phyloP scores from a whole-genome alignment of 1,284 basidiomycete species.

The Sporisorium graminicola region DNA sequence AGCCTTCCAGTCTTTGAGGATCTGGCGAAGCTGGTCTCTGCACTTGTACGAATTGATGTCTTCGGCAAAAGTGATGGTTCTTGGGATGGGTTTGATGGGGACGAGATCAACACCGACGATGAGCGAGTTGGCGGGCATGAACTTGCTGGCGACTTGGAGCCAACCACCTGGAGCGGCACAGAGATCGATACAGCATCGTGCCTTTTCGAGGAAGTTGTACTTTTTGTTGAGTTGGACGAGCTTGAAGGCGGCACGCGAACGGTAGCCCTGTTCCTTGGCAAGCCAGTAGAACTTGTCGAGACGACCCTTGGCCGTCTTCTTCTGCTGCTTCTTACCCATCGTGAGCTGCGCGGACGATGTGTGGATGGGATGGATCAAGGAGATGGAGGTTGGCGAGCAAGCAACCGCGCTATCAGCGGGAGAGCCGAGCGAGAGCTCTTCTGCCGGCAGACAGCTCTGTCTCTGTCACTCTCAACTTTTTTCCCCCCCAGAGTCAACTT shows the following conservation, averaged over 20 bases:
- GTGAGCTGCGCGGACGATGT: not conserved
- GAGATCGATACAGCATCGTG: constrained; percentile 95
- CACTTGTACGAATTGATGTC: constrained; percentile 96
- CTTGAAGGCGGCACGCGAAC: constrained; percentile 99
- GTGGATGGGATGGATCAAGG: not conserved
- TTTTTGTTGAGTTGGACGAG: constrained; percentile 99
- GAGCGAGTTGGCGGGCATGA: constrained; percentile 94
- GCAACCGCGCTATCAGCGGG: too few relatives aligned
- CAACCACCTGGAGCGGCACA: constrained; percentile 99
- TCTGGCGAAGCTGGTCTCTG: constrained; percentile 84
- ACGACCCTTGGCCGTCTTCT: constrained; percentile 69
- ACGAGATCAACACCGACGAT: constrained; percentile 98
- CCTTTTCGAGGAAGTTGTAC: constrained; percentile 89
- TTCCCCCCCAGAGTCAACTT: not conserved
- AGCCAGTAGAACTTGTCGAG: constrained; percentile 71
- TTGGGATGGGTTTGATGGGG: constrained; percentile 94
- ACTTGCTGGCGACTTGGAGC: constrained; percentile 98
- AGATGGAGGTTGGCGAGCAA: constrained; percentile 15
- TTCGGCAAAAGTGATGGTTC: constrained; percentile 89
- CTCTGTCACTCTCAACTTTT: not conserved
- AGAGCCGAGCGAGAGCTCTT: constrained; percentile 6
- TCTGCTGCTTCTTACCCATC: constrained; percentile 68
- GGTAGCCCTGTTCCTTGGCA: constrained; percentile 92
- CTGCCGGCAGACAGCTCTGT: not conserved
- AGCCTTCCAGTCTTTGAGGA: constrained; percentile 99